These are phyloP conservation scores for Cymbopogon flexuosus DNA, from an alignment of 202 grass and related monocot genomes.

Conservation along the genomic window DNA sequence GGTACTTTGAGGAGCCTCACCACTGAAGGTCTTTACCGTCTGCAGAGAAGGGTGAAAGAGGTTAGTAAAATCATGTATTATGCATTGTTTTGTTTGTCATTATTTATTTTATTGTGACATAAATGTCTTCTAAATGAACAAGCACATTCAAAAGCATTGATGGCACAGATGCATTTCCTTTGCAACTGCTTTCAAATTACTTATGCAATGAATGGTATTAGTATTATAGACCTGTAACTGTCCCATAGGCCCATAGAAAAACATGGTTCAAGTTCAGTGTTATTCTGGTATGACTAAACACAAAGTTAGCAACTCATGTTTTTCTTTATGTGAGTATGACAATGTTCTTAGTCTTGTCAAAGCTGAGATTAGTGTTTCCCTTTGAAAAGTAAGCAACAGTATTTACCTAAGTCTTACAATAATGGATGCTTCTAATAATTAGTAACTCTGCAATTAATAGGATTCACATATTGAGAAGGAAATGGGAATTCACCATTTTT, in stretches of 20 bases:
- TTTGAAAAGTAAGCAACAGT: background rate
- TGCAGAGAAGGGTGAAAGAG: constrained; percentile 67
- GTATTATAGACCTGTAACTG: background rate
- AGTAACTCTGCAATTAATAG: background rate
- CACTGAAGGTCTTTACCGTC: constrained; percentile 61
- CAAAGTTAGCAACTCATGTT: background rate
- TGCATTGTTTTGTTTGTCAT: background rate
- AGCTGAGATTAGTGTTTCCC: background rate
- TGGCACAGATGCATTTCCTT: background rate
- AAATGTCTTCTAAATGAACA: background rate
- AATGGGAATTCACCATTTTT: background rate
- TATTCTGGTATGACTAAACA: background rate
- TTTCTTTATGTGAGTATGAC: background rate
- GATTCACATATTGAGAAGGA: background rate
- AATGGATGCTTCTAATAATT: too few relatives aligned
- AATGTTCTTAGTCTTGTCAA: background rate
- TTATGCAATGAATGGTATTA: background rate
- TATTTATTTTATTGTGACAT: background rate
- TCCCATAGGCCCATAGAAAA: background rate
- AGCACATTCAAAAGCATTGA: background rate
- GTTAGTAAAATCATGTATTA: constrained; percentile 33
- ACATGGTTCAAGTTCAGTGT: background rate
- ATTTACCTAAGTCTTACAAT: background rate
- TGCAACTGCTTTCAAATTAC: background rate
- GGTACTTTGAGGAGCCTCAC: constrained; percentile 90